Evolutionary conservation across 805 yeast species (phyloP), one percentile per base, ranked within the genome.

Genomic region (Pichia insulana): DNA sequence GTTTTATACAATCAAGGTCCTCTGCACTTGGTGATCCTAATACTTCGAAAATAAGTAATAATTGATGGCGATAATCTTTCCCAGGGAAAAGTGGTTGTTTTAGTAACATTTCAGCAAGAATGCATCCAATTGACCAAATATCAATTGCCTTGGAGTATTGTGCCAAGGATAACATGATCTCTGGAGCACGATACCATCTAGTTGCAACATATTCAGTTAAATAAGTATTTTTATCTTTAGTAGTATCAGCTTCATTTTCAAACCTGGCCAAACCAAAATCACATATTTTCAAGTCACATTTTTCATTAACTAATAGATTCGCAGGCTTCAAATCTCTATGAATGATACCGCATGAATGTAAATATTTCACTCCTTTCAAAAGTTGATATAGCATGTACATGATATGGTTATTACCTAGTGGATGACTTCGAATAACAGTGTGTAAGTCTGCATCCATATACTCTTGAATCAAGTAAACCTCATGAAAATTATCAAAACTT

Each of bases 181-280:
- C 92, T 0, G 90, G 90, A 0, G 90, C 90, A 41, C 92, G 64
- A 57, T 83, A 83, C 90, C 90, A 83, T 52, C 92, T 66, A 8
- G 92, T 83, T 3, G 90, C 90, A 3, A 83, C 92, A 50, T 83
- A 83, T 56, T 83, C 90, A 0, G 90, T 83, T 65, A 83, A 66
- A 49, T 73, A 72, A 1, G 56, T 42, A 37, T 54, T 57, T 31
- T 55, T 55, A 36, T 56, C 54, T 6, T 49, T 40, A 36, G 69
- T 67, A 1, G 40, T 12, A 48, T 70, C 73, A 42, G 68, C 57
- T 28, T 28, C 31, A n/a, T 28, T 28, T 31, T 78, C 70, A 15
- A 75, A 61, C 42, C 90, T 65, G 1, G 89, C 80, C 18, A 83
- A 61, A 0, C 92, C 92, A 62, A 83, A 83, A 61, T 83, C 92